Conservation (phyloP, 2,329 filamentous ascomycete genomes). For the Fusarium coicis region DNA sequence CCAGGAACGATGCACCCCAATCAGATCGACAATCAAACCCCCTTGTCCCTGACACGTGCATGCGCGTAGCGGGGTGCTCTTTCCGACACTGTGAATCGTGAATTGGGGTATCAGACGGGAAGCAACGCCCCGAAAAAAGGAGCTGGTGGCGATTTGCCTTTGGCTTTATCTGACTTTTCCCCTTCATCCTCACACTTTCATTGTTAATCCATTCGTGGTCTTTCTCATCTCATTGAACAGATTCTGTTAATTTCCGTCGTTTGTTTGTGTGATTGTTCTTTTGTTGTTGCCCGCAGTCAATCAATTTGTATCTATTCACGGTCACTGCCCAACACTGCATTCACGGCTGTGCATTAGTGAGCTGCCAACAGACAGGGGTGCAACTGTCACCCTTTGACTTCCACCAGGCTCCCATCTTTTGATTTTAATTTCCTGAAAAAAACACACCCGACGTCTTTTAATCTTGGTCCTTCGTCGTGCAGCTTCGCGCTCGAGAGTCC, state of each 20-base stretch:
- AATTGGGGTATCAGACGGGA: slow-evolving; percentile 32
- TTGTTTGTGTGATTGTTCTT: slow-evolving; percentile 4
- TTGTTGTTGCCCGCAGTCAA: slow-evolving; percentile 16
- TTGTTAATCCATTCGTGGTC: slow-evolving; percentile 4
- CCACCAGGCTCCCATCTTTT: neutral
- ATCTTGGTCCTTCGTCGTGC: neutral
- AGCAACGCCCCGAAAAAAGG: slow-evolving; percentile 36
- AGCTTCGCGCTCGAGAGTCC: neutral
- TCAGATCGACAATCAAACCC: slow-evolving; percentile 28
- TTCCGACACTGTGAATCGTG: slow-evolving; percentile 46
- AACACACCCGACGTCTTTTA: neutral
- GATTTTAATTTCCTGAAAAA: neutral
- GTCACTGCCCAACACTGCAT: slow-evolving; percentile 19
- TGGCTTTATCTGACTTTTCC: slow-evolving; percentile 14
- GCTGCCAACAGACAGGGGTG: slow-evolving; percentile 21
- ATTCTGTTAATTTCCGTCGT: neutral
- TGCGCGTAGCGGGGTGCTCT: slow-evolving; percentile 48
- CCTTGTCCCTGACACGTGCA: slow-evolving; percentile 42
- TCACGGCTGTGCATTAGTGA: slow-evolving; percentile 30
- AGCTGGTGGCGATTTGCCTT: slow-evolving; percentile 43
- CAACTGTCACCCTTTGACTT: slow-evolving; percentile 4
- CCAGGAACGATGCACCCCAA: slow-evolving; percentile 30
- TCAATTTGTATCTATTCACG: slow-evolving; percentile 13
- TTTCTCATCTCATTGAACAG: neutral
- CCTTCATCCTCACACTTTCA: slow-evolving; percentile 9